Base-by-base conservation (phyloP, 2,329 filamentous ascomycete species). In the Hypomyces rosellus region DNA sequence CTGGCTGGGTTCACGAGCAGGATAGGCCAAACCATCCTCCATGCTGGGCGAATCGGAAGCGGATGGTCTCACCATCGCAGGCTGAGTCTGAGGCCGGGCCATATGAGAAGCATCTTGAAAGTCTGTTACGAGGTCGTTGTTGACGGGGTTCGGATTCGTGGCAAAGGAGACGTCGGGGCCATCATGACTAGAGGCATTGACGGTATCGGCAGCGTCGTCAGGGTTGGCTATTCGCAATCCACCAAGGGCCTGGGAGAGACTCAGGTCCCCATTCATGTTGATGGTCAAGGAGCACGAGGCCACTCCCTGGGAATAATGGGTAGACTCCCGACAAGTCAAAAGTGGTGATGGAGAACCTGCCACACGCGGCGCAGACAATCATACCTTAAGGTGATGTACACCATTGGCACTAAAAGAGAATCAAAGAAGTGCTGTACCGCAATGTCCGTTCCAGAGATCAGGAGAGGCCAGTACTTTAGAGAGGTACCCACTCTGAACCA, bases 171-270 rank as follows among this genome's bases (percentile, higher is more conserved):
- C 52, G 39, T 50, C 45, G 22, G 57, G 57, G 22, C 59, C 45
- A 40, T 65, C 61, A 42, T 59, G 46, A 47, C 60, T 59, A 46
- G 62, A 52, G 46, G 53, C 46, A 60, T 56, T 55, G 42, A 61
- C 64, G 55, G 65, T 56, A 48, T 70, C 68, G 64, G 63, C 68
- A 57, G 81, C 78, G 72, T 93, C 84, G 73, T 96, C 91, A 49
- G 92, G 92, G 69, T 97, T 99, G 62, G 93, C 92, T 69, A 99
- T 97, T 68, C 92, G 89, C 70, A 99, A 77, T 63, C 92, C 92
- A 64, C 93, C 93, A 64, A 97, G 80, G 64, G 89, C 89, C 74
- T 91, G 88, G 65, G 90, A 93, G 59, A 97, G 82, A 71, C 88
- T 95, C 67, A 96, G 74, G 75, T 96, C 90, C 70, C 88, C 89